Percentiles rank a stretch among this genome's conserved stretches.
These are phyloP conservation scores for Aquilaria yunnanensis DNA, from an alignment of 345 rosid species.

Conservation along the genomic window DNA sequence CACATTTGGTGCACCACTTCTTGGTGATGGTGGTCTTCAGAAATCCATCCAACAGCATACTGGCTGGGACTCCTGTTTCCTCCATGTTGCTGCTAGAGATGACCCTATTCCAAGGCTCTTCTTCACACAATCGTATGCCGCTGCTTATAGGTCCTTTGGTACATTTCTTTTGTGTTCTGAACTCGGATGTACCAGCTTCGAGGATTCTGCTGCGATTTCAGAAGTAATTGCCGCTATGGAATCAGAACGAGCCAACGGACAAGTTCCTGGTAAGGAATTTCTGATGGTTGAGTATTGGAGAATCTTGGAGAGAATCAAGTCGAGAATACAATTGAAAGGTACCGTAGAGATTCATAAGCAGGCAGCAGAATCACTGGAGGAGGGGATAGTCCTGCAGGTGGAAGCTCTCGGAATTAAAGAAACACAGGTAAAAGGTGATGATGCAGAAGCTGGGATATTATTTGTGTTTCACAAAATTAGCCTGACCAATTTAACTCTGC, in stretches of 20 bases:
- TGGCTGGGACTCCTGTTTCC: slow-evolving; percentile 43
- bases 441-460: not conserved
- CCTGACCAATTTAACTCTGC: not conserved
- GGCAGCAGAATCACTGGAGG: slow-evolving; percentile 5
- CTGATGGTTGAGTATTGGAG: slow-evolving; percentile 14
- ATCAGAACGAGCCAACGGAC: slow-evolving; percentile 4
- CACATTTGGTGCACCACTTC: slow-evolving; percentile 62
- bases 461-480: not conserved
- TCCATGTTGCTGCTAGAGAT: slow-evolving; percentile 35
- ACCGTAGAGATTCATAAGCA: slow-evolving; percentile 3
- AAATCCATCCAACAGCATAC: slow-evolving; percentile 31
- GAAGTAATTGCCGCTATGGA: slow-evolving; percentile 1
- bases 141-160: slow-evolving; percentile 47
- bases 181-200: slow-evolving; percentile 32
- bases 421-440: not conserved
- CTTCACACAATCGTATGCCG: not conserved
- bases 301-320: slow-evolving; percentile 8
- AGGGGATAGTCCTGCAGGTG: slow-evolving; percentile 22
- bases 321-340: slow-evolving; percentile 11
- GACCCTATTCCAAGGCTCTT: slow-evolving; percentile 34
- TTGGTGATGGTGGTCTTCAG: slow-evolving; percentile 26
- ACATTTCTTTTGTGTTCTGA: slow-evolving; percentile 22
- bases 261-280: slow-evolving; percentile 9
- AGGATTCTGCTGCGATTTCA: slow-evolving; percentile 32
- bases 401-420: slow-evolving; percentile 10